phyloP scores from a whole-genome alignment of 78 protist genomes.

The Neovahlkampfia damariscottae region DNA sequence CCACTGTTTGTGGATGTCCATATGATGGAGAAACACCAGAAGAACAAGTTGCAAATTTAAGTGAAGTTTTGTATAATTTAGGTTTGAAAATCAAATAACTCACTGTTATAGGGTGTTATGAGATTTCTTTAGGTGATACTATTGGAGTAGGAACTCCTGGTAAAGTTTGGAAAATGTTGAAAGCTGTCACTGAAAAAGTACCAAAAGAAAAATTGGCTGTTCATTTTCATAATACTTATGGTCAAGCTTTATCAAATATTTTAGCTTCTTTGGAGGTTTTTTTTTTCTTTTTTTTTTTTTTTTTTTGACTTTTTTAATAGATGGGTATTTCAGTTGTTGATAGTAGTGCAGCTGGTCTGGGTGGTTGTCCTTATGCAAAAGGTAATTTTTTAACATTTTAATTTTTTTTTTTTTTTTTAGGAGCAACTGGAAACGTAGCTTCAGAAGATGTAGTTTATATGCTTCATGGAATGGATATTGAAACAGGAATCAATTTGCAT shows the following conservation, averaged over 20 bases:
- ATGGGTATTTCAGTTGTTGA: slow-evolving; percentile 61
- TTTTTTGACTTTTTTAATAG: too few relatives aligned
- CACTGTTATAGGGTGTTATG: slow-evolving; percentile 78
- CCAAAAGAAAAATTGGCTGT: slow-evolving; percentile 58
- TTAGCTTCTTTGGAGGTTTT: slow-evolving; percentile 50
- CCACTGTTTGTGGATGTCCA: slow-evolving; percentile 85
- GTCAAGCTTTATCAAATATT: slow-evolving; percentile 83
- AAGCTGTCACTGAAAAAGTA: slow-evolving; percentile 25
- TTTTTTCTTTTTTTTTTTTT: too few relatives aligned
- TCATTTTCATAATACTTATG: slow-evolving; percentile 89
- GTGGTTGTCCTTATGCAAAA: slow-evolving; percentile 87
- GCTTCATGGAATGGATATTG: slow-evolving; percentile 72
- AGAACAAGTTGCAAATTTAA: slow-evolving; percentile 19
- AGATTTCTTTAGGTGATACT: slow-evolving; percentile 84
- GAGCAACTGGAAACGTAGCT: slow-evolving; percentile 84
- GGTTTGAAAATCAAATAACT: too few relatives aligned
- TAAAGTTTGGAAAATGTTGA: slow-evolving; percentile 7
- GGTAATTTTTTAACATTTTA: too few relatives aligned
- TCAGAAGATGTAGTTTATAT: slow-evolving; percentile 84
- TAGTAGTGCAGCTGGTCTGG: slow-evolving; percentile 73
- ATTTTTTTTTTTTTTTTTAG: too few relatives aligned
- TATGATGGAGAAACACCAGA: slow-evolving; percentile 55
- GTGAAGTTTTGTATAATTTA: slow-evolving; percentile 33
- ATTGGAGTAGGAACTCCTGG: slow-evolving; percentile 88
- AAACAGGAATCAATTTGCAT: slow-evolving; percentile 25